Evolutionary conservation across 768 basidiomycete species (phyloP).

Genomic region (Thelephora ganbajun): DNA sequence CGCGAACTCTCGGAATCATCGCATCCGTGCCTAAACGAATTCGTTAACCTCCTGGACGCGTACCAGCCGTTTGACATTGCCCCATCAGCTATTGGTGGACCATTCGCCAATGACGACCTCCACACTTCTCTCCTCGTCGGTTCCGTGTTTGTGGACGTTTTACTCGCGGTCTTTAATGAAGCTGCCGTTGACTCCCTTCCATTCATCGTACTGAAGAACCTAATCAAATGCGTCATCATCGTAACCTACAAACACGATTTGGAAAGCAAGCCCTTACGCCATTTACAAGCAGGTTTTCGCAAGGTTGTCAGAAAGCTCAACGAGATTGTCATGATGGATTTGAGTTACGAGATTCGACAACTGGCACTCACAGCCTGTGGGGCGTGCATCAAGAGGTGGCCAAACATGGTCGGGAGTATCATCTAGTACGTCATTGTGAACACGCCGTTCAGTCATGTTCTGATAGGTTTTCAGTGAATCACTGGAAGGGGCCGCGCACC

Average conservation of each 20-base stretch:
- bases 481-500: conserved; percentile 33
- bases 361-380: conserved; percentile 47
- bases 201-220: conserved; percentile 38
- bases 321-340: conserved; percentile 34
- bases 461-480: conserved; percentile 26
- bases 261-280: conserved; percentile 34
- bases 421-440: conserved; percentile 31
- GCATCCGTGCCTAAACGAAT: conserved; percentile 42
- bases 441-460: neutral
- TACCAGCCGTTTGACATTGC: conserved; percentile 32
- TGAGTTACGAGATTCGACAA: conserved; percentile 57
- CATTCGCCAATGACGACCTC: conserved; percentile 26
- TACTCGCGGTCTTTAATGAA: conserved; percentile 35
- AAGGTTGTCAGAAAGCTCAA: conserved; percentile 37
- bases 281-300: conserved; percentile 38
- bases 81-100: conserved; percentile 29
- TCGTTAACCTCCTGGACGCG: conserved; percentile 48
- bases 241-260: conserved; percentile 67
- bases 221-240: conserved; percentile 51
- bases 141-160: conserved; percentile 46
- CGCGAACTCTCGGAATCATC: conserved; percentile 26
- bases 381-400: conserved; percentile 49
- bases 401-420: conserved; percentile 34
- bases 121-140: conserved; percentile 39
- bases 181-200: conserved; percentile 35